These are phyloP conservation scores for Dendrobium catenatum DNA, from an alignment of 106 monocot genomes.

Conservation along the genomic window DNA sequence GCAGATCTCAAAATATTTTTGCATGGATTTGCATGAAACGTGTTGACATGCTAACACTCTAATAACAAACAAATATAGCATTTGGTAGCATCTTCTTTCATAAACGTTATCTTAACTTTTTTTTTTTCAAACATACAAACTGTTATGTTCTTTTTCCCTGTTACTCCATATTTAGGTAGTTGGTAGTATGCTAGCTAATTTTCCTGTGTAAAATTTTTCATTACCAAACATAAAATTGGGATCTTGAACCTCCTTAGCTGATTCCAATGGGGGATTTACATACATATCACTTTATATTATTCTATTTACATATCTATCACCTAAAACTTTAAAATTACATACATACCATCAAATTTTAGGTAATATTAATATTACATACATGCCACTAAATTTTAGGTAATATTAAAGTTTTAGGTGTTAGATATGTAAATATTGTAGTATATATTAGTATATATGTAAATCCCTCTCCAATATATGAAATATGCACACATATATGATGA, in stretches of 20 bases:
- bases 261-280: neutral
- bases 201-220: neutral
- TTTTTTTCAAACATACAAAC: neutral
- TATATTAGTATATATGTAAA: no score
- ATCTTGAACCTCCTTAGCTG: constrained; percentile 1
- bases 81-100: neutral
- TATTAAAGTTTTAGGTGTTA: no score
- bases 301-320: no score
- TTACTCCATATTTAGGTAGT: neutral
- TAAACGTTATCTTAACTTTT: neutral
- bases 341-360: no score
- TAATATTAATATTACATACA: no score
- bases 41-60: neutral
- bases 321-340: no score
- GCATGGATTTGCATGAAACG: neutral
- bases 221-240: neutral
- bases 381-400: no score
- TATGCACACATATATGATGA: neutral
- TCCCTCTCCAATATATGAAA: neutral
- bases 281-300: no score
- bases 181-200: neutral
- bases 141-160: neutral
- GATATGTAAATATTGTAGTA: no score
- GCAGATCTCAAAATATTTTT: neutral
- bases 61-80: neutral